Base-by-base conservation (phyloP, 495 filamentous ascomycete species). In the Daldinia caldariorum region DNA sequence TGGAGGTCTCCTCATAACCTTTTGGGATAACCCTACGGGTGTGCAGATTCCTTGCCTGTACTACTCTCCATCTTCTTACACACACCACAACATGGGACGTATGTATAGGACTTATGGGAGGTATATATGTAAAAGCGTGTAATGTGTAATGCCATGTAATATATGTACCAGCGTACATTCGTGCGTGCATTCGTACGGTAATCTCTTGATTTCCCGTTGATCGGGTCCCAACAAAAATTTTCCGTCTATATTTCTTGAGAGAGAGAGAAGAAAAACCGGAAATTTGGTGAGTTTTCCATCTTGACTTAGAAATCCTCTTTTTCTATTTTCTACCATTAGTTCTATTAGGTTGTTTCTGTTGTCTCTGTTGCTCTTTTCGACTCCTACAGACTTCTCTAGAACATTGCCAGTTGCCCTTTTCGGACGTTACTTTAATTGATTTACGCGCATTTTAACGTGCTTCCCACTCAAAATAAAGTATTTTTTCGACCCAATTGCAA, bases 191-290 rank as follows among this genome's bases (percentile, higher is more conserved):
- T 35, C 9, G 32, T 58, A 58, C 20, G 20, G 56, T 16, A 9
- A 38, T 43, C 50, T 49, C 14, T 49, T 61, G 12, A 32, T 49
- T 49, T 35, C 14, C 58, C 59, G 43, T 38, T 66, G 39, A 69
- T 55, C 61, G 70, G 67, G 45, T 65, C 70, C 70, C 70, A 65
- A 72, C 64, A 68, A 68, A 64, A 59, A 43, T 61, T 72, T 65
- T 72, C 41, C 12, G 16, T 22, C 14, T 41, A 10, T 61, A 34
- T 59, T 18, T 16, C 14, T 41, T 29, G 34, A 54, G 22, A 38
- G 54, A 38, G 54, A 35, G 20, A 56, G 50, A 34, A 50, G 32
- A 47, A 61, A 65, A 13, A 20, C 12, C 20, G 35, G 68, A 53
- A 55, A 66, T 54, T 63, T 59, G 63, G 34, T 59, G 63, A 63